Base-by-base conservation (phyloP, 306 rosid species). In the Gastrolobium bilobum region DNA sequence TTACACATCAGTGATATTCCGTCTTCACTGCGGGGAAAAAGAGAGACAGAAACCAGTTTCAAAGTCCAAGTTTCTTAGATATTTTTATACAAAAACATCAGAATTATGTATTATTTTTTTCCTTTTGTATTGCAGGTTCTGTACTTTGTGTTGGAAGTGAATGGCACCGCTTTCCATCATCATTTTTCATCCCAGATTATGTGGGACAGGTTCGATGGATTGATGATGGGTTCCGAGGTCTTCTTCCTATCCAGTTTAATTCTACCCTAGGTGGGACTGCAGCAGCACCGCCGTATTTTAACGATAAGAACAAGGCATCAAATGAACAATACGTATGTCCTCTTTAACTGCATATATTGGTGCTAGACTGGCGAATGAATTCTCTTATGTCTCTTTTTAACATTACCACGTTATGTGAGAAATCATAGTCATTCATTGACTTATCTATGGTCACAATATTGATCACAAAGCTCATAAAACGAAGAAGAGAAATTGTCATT, bases 121-220 rank as follows among this genome's bases (percentile, higher is more conserved):
- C 10, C 43, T 44, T 44, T 46, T 53, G 30, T n/a, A 29, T 85
- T 83, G 75, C 90, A 93, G 99, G 86, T 78, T 81, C 99, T 85
- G 86, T 90, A 33, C 84, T 96, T 8, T 96, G 99, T 56, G 93
- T 96, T 59, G 99, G 99, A 80, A 90, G 96, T 57, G 99, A 93
- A 84, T 96, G 99, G 98, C 97, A 96, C 68, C 94, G 98, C 5
- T 96, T 75, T 72, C 99, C 99, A 14, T 96, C 99, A 10, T 96
- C 98, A 6, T 96, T 96, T 86, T 89, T 96, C 3, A 35, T 93
- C 82, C 99, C 99, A 11, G 86, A 88, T 71, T 93, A 73, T 77
- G 90, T 96, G 30, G 89, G 85, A 73, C 87, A 96, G 84, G 97
- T 96, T 42, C 79, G 88, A 73, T 96, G 99, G 99, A 89, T 96